phyloP scores from a whole-genome alignment of 139 green algal genomes.

The Picochlorum costavermella region DNA sequence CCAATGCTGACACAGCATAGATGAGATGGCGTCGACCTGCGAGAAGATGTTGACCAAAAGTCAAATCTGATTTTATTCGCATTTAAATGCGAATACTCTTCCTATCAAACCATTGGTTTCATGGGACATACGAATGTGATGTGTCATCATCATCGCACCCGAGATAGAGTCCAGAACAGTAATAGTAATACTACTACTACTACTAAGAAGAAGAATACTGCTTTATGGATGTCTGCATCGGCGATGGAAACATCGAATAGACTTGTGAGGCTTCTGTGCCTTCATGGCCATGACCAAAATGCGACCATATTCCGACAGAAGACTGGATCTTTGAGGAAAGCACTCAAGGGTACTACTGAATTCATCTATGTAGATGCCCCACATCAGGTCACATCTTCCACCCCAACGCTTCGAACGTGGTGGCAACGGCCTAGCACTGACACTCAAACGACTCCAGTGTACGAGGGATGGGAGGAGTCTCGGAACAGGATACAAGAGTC shows the following conservation, averaged over 20 bases:
- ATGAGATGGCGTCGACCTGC: no score
- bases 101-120: no score
- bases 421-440: constrained; percentile 40
- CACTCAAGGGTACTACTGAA: constrained; percentile 50
- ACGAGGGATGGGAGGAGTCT: constrained; percentile 30
- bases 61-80: no score
- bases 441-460: no score
- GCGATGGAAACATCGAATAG: background rate
- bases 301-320: constrained; percentile 42
- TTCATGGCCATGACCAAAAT: constrained; percentile 72
- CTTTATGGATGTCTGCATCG: no score
- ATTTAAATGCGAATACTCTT: no score
- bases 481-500: constrained; percentile 15
- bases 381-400: constrained; percentile 9
- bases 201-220: no score
- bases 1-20: no score
- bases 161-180: no score
- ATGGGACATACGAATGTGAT: no score
- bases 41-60: no score
- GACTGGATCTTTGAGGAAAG: constrained; percentile 58
- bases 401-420: constrained; percentile 12
- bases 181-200: background rate
- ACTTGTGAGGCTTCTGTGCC: constrained; percentile 62
- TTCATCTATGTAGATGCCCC: constrained; percentile 66
- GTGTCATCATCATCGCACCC: no score